Base-by-base conservation (phyloP, 108 stramenopile genomes). In the Aurantiochytrium sp. region DNA sequence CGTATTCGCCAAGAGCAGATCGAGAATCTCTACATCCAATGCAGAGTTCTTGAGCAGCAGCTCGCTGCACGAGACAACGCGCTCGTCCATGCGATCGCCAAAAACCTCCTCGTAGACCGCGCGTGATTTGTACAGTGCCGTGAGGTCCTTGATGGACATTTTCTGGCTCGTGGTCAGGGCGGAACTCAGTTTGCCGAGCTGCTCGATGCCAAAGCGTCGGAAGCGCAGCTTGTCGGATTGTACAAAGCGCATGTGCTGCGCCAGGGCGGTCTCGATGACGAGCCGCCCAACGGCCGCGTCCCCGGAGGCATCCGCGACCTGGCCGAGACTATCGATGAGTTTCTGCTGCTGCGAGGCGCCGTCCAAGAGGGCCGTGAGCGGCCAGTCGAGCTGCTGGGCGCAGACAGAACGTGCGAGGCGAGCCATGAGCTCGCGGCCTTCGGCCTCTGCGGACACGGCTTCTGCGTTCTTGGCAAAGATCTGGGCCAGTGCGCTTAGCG, bases 161-260 rank as follows among this genome's bases (percentile, higher is more conserved):
- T 81, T 81, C 45, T 48, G 39, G 21, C 45, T 48, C 1, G 42
- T 27, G 73, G n/a, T 48, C 12, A 81, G 45, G 0, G 73, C 17
- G n/a, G 45, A 41, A 24, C 73, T 48, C 1, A 81, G 3, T 81
- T 81, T 81, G 17, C 73, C 73, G 30, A 81, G 73, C 45, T 81
- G 73, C 45, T 81, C 73, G 24, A 81, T 41, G 42, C 73, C 73
- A 81, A 81, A 81, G 19, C 73, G 39, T 17, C 73, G 73, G 2
- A 48, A 81, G 12, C 73, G 73, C 12, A 81, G 73, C 45, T 81
- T 81, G 73, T 81, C 73, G 27, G 73, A 81, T 24, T 81, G 42
- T 12, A 81, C 42, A 81, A 81, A 81, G 42, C 73, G 45, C 42
- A 81, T 48, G 12, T 41, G 6, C 3, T 41, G 39, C 4, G 39